Conservation (phyloP, 1,139 yeast genomes). For the Lodderomyces pseudojiufengensis region DNA sequence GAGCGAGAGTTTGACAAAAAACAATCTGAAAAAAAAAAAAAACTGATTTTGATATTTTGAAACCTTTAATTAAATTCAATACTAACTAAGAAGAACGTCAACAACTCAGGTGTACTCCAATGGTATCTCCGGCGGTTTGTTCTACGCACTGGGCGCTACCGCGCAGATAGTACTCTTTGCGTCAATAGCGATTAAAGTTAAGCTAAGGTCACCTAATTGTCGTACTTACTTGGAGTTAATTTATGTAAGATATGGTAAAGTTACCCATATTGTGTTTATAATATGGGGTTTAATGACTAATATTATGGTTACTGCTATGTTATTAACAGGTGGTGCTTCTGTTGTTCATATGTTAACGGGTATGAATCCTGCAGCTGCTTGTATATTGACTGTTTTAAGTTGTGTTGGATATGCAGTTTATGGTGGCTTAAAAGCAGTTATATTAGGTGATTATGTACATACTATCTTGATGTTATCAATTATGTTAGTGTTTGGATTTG, state of each 20-base stretch:
- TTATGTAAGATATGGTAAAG: slow-evolving; percentile 48
- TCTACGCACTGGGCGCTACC: slow-evolving; percentile 52
- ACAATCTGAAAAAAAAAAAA: too few species aligned
- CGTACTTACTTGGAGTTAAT: slow-evolving; percentile 56
- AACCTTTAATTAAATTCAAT: too few species aligned
- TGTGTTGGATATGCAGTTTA: slow-evolving; percentile 77
- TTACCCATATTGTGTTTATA: slow-evolving; percentile 64
- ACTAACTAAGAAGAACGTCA: neutral
- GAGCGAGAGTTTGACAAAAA: too few species aligned
- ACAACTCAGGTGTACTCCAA: slow-evolving; percentile 65
- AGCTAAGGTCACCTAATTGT: slow-evolving; percentile 54
- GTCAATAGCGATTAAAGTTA: slow-evolving; percentile 52
- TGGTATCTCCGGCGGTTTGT: slow-evolving; percentile 63
- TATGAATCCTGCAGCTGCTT: slow-evolving; percentile 76
- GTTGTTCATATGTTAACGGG: slow-evolving; percentile 75
- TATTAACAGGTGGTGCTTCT: slow-evolving; percentile 82
- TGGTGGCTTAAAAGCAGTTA: slow-evolving; percentile 90
- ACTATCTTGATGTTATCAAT: slow-evolving; percentile 60
- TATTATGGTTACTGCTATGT: slow-evolving; percentile 81
- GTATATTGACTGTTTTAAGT: slow-evolving; percentile 77
- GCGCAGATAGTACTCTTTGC: slow-evolving; percentile 51
- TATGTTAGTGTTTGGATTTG: slow-evolving; percentile 58
- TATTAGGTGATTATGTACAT: slow-evolving; percentile 81
- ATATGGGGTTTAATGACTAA: slow-evolving; percentile 81
- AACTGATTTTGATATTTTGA: too few species aligned